Conservation (phyloP, 805 yeast species). For the Jamesozyma hellenica region DNA sequence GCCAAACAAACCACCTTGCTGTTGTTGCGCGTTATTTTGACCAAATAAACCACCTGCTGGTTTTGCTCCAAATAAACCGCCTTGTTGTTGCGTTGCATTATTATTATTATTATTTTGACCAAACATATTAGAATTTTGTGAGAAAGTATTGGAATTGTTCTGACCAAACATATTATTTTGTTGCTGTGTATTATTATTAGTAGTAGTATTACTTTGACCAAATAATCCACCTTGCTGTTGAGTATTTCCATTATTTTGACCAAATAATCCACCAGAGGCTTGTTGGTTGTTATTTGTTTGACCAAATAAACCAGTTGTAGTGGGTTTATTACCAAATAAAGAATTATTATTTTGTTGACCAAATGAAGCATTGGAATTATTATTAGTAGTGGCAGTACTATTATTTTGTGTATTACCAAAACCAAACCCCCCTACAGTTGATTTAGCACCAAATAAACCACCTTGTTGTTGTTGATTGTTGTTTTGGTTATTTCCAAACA, state of each 20-base stretch:
- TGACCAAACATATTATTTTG: conserved; percentile 29
- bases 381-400: conserved; percentile 8
- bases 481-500: conserved; percentile 9
- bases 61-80: conserved; percentile 5
- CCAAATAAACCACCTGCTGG: conserved; percentile 31
- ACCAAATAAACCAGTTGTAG: conserved; percentile 29
- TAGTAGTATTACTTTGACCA: conserved; percentile 22
- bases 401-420: conserved; percentile 11
- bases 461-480: conserved; percentile 13
- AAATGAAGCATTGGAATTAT: conserved; percentile 12
- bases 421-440: conserved; percentile 30
- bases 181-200: conserved; percentile 1
- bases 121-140: conserved; percentile 33
- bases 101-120: no score
- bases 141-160: no score
- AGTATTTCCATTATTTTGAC: conserved; percentile 26
- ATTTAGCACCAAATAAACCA: conserved; percentile 5
- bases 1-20: conserved; percentile 14
- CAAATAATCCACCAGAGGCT: conserved; percentile 30
- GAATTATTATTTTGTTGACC: conserved; percentile 1
- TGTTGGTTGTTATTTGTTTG: conserved; percentile 13
- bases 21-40: conserved; percentile 6
- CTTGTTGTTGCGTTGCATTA: conserved; percentile 16
- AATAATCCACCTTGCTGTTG: conserved; percentile 27
- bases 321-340: conserved; percentile 1